Percentiles rank a stretch among this genome's conserved stretches.
Conservation (phyloP, 202 grass and related monocot genomes). For the Digitaria exilis region DNA sequence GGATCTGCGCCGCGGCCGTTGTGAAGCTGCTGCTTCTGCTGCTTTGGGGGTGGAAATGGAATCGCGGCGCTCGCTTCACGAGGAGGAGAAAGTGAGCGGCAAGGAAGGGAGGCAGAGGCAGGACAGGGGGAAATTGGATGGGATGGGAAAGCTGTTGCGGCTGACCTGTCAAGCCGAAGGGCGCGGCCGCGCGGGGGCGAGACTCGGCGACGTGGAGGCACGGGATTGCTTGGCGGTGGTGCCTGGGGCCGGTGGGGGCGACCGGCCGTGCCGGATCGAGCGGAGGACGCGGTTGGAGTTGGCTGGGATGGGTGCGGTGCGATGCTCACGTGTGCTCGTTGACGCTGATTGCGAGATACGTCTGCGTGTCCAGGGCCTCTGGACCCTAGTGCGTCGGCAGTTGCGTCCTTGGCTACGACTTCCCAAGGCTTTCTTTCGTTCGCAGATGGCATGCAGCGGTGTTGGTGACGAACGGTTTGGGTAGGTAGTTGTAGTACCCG, state of each 20-base stretch:
- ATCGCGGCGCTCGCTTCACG: constrained; percentile 47
- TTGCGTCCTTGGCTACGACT: no score
- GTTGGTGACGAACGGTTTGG: no score
- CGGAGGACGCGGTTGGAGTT: background rate
- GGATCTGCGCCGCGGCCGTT: constrained; percentile 30
- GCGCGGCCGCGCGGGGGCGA: no score
- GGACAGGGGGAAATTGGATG: background rate
- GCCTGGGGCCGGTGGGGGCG: background rate
- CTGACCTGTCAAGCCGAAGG: constrained; percentile 6
- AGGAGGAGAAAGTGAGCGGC: constrained; percentile 26
- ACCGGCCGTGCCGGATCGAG: background rate
- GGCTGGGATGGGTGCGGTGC: background rate
- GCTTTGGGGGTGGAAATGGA: background rate
- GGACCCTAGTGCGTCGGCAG: constrained; percentile 6
- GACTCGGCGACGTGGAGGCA: constrained; percentile 17
- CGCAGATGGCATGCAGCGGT: no score
- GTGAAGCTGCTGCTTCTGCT: background rate
- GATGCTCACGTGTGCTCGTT: background rate
- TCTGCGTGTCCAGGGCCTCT: background rate
- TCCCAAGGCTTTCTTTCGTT: no score
- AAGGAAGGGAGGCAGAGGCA: background rate
- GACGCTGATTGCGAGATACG: background rate
- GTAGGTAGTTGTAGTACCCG: background rate
- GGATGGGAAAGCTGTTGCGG: background rate
- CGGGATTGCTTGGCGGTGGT: background rate